Conservation (phyloP, 2,329 filamentous ascomycete species). For the Diaporthe sp. region DNA sequence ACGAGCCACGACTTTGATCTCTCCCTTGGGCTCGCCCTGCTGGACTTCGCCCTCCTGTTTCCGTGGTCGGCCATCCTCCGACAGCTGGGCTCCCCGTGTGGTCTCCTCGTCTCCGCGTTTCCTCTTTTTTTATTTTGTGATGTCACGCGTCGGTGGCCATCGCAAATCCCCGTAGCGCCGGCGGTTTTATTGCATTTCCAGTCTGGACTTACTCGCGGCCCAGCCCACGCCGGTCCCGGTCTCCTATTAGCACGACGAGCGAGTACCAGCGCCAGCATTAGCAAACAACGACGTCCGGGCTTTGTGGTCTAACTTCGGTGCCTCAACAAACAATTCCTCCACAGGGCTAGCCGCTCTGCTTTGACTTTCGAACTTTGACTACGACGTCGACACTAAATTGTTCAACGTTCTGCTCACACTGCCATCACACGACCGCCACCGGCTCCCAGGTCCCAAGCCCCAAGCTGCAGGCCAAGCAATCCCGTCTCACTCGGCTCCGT, state of each 20-base stretch:
- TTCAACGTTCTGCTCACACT: background rate
- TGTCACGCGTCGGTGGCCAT: conserved; percentile 16
- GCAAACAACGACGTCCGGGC: conserved; percentile 20
- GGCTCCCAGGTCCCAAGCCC: background rate
- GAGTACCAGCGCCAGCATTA: conserved; percentile 15
- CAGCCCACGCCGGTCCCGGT: conserved; percentile 39
- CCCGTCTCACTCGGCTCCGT: conserved; percentile 3
- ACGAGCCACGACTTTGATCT: background rate
- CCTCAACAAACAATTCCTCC: conserved; percentile 11
- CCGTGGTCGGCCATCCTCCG: conserved; percentile 26
- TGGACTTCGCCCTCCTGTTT: background rate
- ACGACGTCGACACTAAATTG: background rate
- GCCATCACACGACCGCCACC: background rate
- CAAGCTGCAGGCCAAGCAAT: conserved; percentile 18
- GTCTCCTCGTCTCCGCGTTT: conserved; percentile 2
- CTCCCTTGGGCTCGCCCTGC: background rate
- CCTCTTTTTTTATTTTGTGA: conserved; percentile 23
- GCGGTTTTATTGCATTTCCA: conserved; percentile 19
- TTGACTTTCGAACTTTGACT: background rate
- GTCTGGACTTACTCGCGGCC: conserved; percentile 35
- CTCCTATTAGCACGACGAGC: conserved; percentile 6
- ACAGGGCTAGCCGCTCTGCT: conserved; percentile 14
- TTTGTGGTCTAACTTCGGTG: background rate
- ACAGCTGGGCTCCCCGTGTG: conserved; percentile 13
- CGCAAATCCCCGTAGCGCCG: conserved; percentile 34